Base-by-base conservation (phyloP, 805 yeast genomes). In the Metschnikowia bowlesiae region DNA sequence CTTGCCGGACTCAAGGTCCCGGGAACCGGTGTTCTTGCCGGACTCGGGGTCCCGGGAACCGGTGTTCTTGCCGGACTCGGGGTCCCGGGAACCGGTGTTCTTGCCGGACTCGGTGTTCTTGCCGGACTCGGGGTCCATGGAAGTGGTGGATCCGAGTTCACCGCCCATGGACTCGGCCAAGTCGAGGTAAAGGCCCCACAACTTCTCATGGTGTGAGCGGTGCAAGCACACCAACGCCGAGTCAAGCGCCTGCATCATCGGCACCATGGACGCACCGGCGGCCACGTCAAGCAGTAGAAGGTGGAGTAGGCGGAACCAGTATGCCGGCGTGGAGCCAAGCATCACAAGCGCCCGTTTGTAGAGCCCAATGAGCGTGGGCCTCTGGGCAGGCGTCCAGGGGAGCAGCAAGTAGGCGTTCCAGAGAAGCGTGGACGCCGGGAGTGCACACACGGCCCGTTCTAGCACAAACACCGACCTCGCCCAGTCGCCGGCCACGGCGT, bases 121-220 rank as follows among this genome's bases (percentile, higher is more conserved):
- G 18, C 18, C 18, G 18, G 18, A 16, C 18, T 16, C 18, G 18
- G 3, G 18, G 18, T 16, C 18, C 18, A 2, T 2, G 18, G 18
- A 16, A 16, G 18, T 16, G 18, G 18, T 16, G 18, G 22, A 22
- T 22, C 22, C 22, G 22, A 22, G 22, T 22, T 22, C 22, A 22
- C 5, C 22, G 22, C 22, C 22, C 22, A 22, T 1, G 22, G 53
- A 46, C 40, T 85, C 66, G 50, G 81, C 86, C 52, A 76, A 60
- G 1, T 73, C 67, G 79, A 94, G 79, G 32, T 85, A 75, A 30
- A 69, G 54, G 4, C 75, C 74, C 78, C 78, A 73, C 3, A 71
- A 50, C 7, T 39, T 30, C 7, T 44, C 46, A 62, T 84, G 89
- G 50, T 80, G 83, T 0, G 78, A 62, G 6, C 74, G 47, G 0